Evolutionary conservation across 31 red algal genomes (phyloP).

Genomic region (Odonthalia washingtoniensis): DNA sequence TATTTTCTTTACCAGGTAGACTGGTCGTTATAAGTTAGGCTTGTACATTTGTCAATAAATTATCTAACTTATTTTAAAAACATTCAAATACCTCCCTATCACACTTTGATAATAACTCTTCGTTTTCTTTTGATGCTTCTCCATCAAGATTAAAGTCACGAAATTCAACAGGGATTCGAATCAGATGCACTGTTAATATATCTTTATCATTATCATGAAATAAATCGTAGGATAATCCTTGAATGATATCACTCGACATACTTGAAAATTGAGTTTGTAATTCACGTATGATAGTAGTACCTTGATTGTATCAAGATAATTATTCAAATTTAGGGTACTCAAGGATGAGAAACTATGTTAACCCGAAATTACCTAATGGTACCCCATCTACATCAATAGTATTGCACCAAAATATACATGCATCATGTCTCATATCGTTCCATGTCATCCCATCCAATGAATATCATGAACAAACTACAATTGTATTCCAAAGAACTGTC

Average conservation of each 20-base stretch:
- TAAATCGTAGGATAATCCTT: background rate
- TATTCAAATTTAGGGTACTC: slow-evolving; percentile 30
- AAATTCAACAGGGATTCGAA: slow-evolving; percentile 40
- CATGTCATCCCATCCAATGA: slow-evolving; percentile 12
- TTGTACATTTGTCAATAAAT: too few relatives aligned
- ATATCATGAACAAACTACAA: too few relatives aligned
- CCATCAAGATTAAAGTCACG: too few relatives aligned
- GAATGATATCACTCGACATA: slow-evolving; percentile 9
- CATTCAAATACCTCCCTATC: too few relatives aligned
- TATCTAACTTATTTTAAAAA: too few relatives aligned
- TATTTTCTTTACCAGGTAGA: too few relatives aligned
- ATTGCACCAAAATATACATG: slow-evolving; percentile 41
- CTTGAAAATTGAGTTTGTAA: slow-evolving; percentile 7
- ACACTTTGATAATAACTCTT: too few relatives aligned
- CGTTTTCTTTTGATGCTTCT: too few relatives aligned
- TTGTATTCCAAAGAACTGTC: too few relatives aligned
- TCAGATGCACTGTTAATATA: slow-evolving; percentile 27
- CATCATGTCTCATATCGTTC: background rate
- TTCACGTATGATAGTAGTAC: background rate
- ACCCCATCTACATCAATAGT: slow-evolving; percentile 39
- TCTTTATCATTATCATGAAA: slow-evolving; percentile 46
- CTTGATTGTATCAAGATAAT: slow-evolving; percentile 17
- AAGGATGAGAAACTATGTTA: slow-evolving; percentile 47
- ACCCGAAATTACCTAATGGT: slow-evolving; percentile 31
- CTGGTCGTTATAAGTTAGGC: too few relatives aligned